Percentiles rank a stretch among this genome's conserved stretches.
Evolutionary conservation across 2,329 filamentous ascomycete species (phyloP).

Genomic region (Leptosphaerulina australis): DNA sequence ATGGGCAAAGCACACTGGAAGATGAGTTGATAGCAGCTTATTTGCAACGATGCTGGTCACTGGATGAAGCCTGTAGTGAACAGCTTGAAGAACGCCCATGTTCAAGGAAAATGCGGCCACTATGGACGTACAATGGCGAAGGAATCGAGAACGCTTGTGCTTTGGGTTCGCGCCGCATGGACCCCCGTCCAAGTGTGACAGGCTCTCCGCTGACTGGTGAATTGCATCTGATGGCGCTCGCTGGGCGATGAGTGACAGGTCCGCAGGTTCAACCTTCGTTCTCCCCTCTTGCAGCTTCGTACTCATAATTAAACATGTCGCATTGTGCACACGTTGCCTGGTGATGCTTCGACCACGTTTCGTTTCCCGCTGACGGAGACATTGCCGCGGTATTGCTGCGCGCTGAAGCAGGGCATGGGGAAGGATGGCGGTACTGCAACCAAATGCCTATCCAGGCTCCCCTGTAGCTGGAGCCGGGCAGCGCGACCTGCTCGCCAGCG

Average conservation of each 20-base stretch:
- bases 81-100: constrained; percentile 3
- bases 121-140: neutral
- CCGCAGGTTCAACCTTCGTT: constrained; percentile 33
- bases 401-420: constrained; percentile 36
- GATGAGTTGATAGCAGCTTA: constrained; percentile 4
- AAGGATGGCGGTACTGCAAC: constrained; percentile 46
- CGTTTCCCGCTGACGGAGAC: constrained; percentile 23
- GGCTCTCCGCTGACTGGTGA: constrained; percentile 28
- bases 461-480: constrained; percentile 30
- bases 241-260: constrained; percentile 29
- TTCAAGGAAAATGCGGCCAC: constrained; percentile 6
- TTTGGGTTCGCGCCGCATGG: constrained; percentile 14
- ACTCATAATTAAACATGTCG: constrained; percentile 37
- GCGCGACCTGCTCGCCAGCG: constrained; percentile 34
- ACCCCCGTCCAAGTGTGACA: constrained; percentile 13
- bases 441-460: constrained; percentile 39
- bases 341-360: constrained; percentile 28
- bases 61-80: constrained; percentile 3
- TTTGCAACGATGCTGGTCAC: constrained; percentile 4
- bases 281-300: constrained; percentile 21
- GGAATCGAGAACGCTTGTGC: constrained; percentile 4
- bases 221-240: constrained; percentile 32
- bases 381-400: constrained; percentile 25
- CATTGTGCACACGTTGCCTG: constrained; percentile 30
- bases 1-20: neutral